phyloP scores from a whole-genome alignment of 2,329 filamentous ascomycete species.

The Akanthomyces dipterigenus region DNA sequence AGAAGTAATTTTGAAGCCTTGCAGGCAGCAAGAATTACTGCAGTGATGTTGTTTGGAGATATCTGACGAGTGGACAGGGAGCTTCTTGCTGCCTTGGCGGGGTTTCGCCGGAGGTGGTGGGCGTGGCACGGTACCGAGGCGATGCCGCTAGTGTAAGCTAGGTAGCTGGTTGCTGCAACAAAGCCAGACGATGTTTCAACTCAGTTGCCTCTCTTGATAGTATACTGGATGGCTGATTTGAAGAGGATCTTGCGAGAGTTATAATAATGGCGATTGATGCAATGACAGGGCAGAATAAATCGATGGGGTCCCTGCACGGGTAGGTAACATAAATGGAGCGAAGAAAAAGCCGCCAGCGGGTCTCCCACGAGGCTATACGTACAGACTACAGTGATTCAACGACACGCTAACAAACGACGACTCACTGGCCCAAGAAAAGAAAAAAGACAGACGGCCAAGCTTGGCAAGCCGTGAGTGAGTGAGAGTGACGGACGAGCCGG shows the following conservation, averaged over 20 bases:
- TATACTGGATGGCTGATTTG: too few species aligned
- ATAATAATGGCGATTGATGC: not conserved
- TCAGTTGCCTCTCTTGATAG: too few species aligned
- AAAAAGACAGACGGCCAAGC: not conserved
- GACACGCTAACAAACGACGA: not conserved
- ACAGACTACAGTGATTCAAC: not conserved
- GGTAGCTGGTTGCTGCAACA: too few species aligned
- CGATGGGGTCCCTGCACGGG: too few species aligned
- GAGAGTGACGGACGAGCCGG: not conserved
- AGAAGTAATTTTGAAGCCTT: constrained; percentile 6
- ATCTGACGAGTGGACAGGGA: not conserved
- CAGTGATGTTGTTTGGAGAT: not conserved
- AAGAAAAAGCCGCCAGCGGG: not conserved
- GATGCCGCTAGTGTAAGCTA: not conserved
- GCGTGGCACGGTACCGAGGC: not conserved
- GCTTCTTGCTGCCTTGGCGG: constrained; percentile 3
- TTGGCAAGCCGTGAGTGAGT: too few species aligned
- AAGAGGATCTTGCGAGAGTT: too few species aligned
- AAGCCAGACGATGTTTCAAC: too few species aligned
- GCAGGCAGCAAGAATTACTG: constrained; percentile 5
- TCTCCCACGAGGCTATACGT: not conserved
- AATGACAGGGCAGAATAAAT: too few species aligned
- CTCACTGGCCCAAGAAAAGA: not conserved
- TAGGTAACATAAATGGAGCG: not conserved
- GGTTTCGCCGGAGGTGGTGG: constrained; percentile 1